Base-by-base conservation (phyloP, 192 early-diverging fungal species). In the Podila minutissima region DNA sequence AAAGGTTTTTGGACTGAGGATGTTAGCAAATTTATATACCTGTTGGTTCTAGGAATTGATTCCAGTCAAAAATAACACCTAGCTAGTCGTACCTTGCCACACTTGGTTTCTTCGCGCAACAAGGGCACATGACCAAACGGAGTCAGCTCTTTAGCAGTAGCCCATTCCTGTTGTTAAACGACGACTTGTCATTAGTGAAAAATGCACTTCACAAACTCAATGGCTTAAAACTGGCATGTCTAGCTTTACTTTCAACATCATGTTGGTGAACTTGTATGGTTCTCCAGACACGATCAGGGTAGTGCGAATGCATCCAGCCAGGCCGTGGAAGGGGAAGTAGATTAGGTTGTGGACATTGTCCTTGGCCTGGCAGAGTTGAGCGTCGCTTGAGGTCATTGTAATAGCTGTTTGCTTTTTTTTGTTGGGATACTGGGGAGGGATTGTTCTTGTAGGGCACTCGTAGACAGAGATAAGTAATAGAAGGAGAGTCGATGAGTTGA, bases 81-180 rank as follows among this genome's bases (percentile, higher is more conserved):
- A 46, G 15, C 13, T 46, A 17, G 41, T 37, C 33, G 20, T 61
- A 74, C 66, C 60, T 74, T 60, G 53, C 74, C 74, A 24, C 62
- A 69, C 26, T 64, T 55, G 22, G 60, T 71, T 15, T 66, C 81
- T 29, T 78, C 75, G 6, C 81, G 64, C n/a, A 90, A 66, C 4
- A 87, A 75, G 13, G 89, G 89, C 5, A 90, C 64, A 66, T 85
- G 82, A 31, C 89, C 89, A 35, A 85, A 71, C 3, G 87, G 89
- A 13, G 85, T 83, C 49, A 74, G 57, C n/a, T 38, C 11, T 67
- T 88, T 87, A 9, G 76, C 69, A 3, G 51, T 59, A 9, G 74
- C 72, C 89, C 89, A 90, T 11, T 74, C 69, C 70, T 77, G 66
- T 13, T 33, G 24, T 11, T 17, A 8, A 61, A 6, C 3, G 9